These are phyloP conservation scores for Phanerodontia chrysosporium DNA, from an alignment of 768 basidiomycete species.

Conservation along the genomic window DNA sequence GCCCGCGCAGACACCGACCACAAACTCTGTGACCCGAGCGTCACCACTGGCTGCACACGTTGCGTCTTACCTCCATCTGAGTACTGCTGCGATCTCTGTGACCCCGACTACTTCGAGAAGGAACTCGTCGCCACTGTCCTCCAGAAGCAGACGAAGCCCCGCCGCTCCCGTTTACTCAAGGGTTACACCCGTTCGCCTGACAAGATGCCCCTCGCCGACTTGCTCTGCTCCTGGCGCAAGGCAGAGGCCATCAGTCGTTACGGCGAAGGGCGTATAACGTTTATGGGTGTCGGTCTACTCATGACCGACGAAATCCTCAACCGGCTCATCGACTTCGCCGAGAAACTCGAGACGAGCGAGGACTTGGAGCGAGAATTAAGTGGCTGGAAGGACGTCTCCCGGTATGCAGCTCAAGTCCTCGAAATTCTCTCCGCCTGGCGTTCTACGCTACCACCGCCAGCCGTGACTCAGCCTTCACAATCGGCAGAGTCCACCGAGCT, in stretches of 20 bases:
- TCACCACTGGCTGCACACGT: background rate
- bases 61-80: background rate
- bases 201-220: constrained; percentile 7
- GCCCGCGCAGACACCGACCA: background rate
- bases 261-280: constrained; percentile 4
- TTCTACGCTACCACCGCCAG: background rate
- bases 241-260: constrained; percentile 3
- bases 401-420: background rate
- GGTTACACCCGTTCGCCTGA: background rate
- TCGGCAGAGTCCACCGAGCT: too few relatives aligned
- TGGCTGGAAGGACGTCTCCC: background rate
- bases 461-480: too few relatives aligned
- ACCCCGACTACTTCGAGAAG: background rate
- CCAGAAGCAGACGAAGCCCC: too few relatives aligned
- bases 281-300: constrained; percentile 19
- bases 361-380: constrained; percentile 18
- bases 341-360: constrained; percentile 15
- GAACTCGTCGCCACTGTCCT: background rate
- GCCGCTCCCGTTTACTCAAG: background rate
- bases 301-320: constrained; percentile 18
- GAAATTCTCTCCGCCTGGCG: background rate
- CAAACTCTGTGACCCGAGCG: background rate
- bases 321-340: constrained; percentile 24
- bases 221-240: constrained; percentile 16
- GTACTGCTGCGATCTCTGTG: background rate